A percentile compares a stretch with the other conserved stretches of the same genome.
phyloP scores from a whole-genome alignment of 148 eudicot species.

The Rhododendron griersonianum region DNA sequence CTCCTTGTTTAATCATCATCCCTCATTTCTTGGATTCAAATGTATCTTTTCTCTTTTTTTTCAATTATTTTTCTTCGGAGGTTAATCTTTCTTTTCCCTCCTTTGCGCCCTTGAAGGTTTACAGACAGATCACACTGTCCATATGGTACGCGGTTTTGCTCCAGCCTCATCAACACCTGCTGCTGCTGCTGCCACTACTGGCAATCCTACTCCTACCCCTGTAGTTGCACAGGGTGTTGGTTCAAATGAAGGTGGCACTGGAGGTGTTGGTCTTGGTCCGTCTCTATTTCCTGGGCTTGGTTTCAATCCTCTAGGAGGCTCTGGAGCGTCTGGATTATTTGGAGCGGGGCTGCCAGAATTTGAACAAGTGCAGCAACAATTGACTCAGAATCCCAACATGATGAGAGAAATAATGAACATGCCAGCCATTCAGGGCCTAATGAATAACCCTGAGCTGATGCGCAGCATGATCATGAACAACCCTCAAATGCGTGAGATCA shows the following conservation, averaged over 20 bases:
- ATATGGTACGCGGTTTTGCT: slow-evolving; percentile 77
- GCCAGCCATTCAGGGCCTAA: slow-evolving; percentile 87
- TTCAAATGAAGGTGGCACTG: slow-evolving; percentile 41
- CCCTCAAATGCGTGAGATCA: slow-evolving; percentile 97
- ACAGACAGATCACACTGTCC: slow-evolving; percentile 78
- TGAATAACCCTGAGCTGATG: slow-evolving; percentile 91
- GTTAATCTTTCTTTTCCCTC: slow-evolving; percentile 1
- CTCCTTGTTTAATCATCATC: not conserved
- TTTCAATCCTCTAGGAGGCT: slow-evolving; percentile 42
- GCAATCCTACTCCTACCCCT: slow-evolving; percentile 30
- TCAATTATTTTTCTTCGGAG: not conserved
- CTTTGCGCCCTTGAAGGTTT: slow-evolving; percentile 37
- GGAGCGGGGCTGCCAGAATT: slow-evolving; percentile 85
- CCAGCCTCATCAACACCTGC: slow-evolving; percentile 43
- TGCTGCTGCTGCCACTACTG: slow-evolving; percentile 28
- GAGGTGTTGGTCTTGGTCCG: slow-evolving; percentile 55
- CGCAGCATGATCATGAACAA: slow-evolving; percentile 82
- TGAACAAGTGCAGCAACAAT: slow-evolving; percentile 88
- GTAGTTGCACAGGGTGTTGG: slow-evolving; percentile 28
- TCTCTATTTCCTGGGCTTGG: slow-evolving; percentile 77
- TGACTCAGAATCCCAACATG: slow-evolving; percentile 91
- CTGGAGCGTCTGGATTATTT: slow-evolving; percentile 54
- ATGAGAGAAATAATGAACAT: slow-evolving; percentile 95
- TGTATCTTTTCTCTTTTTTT: not conserved
- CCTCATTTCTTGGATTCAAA: not conserved